Conservation (phyloP, 495 filamentous ascomycete species). For the Collariella sp. region DNA sequence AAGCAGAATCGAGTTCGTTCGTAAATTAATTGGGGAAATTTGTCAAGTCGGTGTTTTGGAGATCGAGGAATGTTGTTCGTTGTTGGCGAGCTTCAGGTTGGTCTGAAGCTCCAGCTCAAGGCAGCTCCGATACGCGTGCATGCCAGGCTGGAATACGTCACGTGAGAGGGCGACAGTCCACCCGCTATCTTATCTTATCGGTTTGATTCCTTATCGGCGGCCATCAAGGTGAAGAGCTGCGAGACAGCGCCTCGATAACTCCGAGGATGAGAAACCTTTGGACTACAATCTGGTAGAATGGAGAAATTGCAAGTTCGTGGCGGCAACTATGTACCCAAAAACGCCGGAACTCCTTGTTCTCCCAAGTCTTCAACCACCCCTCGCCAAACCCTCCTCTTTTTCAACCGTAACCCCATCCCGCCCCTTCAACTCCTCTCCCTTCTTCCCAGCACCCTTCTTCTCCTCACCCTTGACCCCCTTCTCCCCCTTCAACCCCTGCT, state of each 20-base stretch:
- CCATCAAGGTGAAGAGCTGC: too few relatives aligned
- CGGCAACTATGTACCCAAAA: slow-evolving; percentile 13
- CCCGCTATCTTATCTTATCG: slow-evolving; percentile 14
- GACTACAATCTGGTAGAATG: too few relatives aligned
- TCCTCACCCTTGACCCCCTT: slow-evolving; percentile 9
- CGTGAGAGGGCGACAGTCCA: slow-evolving; percentile 15
- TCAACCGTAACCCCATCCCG: slow-evolving; percentile 27
- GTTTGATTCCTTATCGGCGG: background rate
- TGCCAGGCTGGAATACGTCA: slow-evolving; percentile 15
- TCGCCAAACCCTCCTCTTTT: slow-evolving; percentile 31
- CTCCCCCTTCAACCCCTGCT: slow-evolving; percentile 22
- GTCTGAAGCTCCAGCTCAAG: slow-evolving; percentile 36
- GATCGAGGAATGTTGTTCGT: slow-evolving; percentile 11
- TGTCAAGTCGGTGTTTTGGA: slow-evolving; percentile 8
- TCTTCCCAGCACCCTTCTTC: background rate
- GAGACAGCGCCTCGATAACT: background rate
- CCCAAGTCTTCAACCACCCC: slow-evolving; percentile 13
- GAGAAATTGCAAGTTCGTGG: too few relatives aligned
- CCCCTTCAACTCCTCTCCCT: slow-evolving; percentile 6
- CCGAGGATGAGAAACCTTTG: too few relatives aligned
- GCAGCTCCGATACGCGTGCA: slow-evolving; percentile 39
- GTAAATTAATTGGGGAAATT: background rate
- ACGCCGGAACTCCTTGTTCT: slow-evolving; percentile 1
- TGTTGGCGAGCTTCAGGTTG: slow-evolving; percentile 14
- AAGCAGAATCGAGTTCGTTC: background rate